These are phyloP conservation scores for Stachybotrys elegans DNA, from an alignment of 2,329 filamentous ascomycete genomes.

Conservation along the genomic window DNA sequence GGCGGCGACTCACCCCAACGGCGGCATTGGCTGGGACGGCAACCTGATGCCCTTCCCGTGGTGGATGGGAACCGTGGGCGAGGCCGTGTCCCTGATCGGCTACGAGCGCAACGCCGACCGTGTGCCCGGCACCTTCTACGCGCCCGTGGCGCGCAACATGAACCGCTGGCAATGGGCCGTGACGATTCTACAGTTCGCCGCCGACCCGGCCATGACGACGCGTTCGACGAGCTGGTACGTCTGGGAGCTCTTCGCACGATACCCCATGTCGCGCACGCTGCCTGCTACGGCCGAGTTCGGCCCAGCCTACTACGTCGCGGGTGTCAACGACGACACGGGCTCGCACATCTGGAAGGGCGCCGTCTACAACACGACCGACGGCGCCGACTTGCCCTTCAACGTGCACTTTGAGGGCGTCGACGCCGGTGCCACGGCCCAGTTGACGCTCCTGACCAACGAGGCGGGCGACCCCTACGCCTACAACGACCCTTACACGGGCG, in stretches of 20 bases:
- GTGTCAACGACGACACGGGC: slow-evolving; percentile 7
- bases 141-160: slow-evolving; percentile 43
- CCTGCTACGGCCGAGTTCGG: slow-evolving; percentile 19
- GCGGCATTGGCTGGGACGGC: slow-evolving; percentile 41
- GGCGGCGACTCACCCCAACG: slow-evolving; percentile 46
- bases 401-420: slow-evolving; percentile 39
- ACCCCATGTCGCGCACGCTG: slow-evolving; percentile 40
- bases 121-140: slow-evolving; percentile 49
- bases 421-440: slow-evolving; percentile 30
- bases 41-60: slow-evolving; percentile 43
- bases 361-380: slow-evolving; percentile 46
- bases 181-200: slow-evolving; percentile 45
- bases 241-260: slow-evolving; percentile 43
- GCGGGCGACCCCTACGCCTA: slow-evolving; percentile 33
- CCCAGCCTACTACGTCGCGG: slow-evolving; percentile 21
- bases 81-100: slow-evolving; percentile 61
- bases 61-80: slow-evolving; percentile 57
- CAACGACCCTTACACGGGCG: slow-evolving; percentile 38
- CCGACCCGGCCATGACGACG: slow-evolving; percentile 42
- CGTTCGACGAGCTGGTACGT: slow-evolving; percentile 45
- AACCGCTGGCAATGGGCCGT: slow-evolving; percentile 47
- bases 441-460: slow-evolving; percentile 41
- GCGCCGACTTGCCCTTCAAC: slow-evolving; percentile 37
- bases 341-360: slow-evolving; percentile 45
- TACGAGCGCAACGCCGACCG: slow-evolving; percentile 60